Percentiles rank a stretch among this genome's conserved stretches.
Evolutionary conservation across 2,329 filamentous ascomycete genomes (phyloP).

Genomic region (Colletotrichum higginsianum): DNA sequence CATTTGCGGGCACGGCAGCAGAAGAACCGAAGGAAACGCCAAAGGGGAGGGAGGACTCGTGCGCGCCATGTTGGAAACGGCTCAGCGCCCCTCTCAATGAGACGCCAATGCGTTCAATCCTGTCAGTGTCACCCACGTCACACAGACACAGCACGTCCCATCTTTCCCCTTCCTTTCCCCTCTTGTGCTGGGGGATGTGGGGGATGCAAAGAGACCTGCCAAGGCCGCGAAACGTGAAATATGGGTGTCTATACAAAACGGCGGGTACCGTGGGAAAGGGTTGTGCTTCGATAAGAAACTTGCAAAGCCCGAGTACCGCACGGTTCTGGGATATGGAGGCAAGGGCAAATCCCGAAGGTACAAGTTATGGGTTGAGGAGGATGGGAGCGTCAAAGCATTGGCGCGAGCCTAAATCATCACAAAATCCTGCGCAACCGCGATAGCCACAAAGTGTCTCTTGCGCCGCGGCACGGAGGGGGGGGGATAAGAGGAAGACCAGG

Average conservation of each 20-base stretch:
- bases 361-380: neutral
- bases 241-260: neutral
- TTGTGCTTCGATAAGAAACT: neutral
- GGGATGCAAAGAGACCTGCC: neutral
- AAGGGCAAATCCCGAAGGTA: neutral
- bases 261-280: neutral
- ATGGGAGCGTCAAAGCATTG: neutral
- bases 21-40: neutral
- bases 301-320: neutral
- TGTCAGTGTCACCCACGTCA: neutral
- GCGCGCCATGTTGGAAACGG: neutral
- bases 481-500: neutral
- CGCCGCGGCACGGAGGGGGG: neutral
- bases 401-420: slow-evolving; percentile 24
- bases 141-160: neutral
- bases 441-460: slow-evolving; percentile 4
- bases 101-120: neutral
- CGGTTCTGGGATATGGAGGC: neutral
- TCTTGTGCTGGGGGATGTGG: neutral
- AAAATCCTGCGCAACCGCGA: slow-evolving; percentile 4
- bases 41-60: neutral
- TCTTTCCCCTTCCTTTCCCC: neutral
- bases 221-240: neutral
- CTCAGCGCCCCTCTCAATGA: neutral
- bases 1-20: neutral